Evolutionary conservation across 345 rosid species (phyloP).

Genomic region (Noccaea caerulescens): DNA sequence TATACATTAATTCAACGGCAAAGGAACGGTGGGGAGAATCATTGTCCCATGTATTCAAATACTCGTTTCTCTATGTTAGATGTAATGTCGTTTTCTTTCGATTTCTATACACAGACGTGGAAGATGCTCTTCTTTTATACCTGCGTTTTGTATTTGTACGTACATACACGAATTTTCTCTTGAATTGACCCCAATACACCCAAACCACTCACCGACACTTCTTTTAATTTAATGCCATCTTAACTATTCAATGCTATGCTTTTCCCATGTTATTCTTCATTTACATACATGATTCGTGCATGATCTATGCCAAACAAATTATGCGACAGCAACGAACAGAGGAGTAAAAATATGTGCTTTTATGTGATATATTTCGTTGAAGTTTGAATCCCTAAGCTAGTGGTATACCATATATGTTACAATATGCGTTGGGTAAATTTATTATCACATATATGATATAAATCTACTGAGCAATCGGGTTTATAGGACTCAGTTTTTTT

Average conservation of each 20-base stretch:
- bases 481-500: no score
- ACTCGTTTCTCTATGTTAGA: slow-evolving; percentile 30
- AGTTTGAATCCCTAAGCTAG: no score
- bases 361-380: no score
- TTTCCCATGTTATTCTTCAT: background rate
- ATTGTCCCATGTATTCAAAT: slow-evolving; percentile 28
- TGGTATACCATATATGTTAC: no score
- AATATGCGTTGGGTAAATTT: no score
- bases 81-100: slow-evolving; percentile 34
- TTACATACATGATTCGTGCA: slow-evolving; percentile 12
- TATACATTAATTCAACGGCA: slow-evolving; percentile 22
- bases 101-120: slow-evolving; percentile 34
- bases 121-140: slow-evolving; percentile 33
- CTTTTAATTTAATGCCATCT: slow-evolving; percentile 23
- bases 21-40: slow-evolving; percentile 38
- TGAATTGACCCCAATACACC: slow-evolving; percentile 12
- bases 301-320: slow-evolving; percentile 21
- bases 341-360: background rate
- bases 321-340: slow-evolving; percentile 18
- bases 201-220: slow-evolving; percentile 40
- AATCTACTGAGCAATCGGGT: no score
- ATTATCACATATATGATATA: no score
- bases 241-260: slow-evolving; percentile 5
- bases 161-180: slow-evolving; percentile 9
- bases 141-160: slow-evolving; percentile 6